phyloP scores from a whole-genome alignment of 2,329 filamentous ascomycete species.

The Diaporthe aspalathi region DNA sequence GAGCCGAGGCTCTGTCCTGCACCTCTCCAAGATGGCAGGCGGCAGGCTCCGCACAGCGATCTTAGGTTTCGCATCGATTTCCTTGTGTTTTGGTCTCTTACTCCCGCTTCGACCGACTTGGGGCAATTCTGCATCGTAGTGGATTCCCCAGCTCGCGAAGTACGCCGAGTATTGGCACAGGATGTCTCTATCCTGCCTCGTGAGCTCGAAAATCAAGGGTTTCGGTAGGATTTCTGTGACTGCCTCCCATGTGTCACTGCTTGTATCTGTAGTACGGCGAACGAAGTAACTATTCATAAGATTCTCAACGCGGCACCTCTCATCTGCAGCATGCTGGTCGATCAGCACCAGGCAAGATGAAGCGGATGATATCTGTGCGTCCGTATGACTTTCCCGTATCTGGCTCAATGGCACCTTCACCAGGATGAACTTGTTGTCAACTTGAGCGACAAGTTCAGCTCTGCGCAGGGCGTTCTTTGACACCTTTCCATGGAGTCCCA shows the following conservation, averaged over 20 bases:
- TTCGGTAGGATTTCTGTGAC: conserved; percentile 57
- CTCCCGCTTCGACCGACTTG: not conserved
- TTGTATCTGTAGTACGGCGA: conserved; percentile 17
- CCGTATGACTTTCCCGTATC: conserved; percentile 33
- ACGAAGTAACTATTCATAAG: conserved; percentile 70
- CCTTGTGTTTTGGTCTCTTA: conserved; percentile 4
- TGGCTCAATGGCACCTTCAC: conserved; percentile 61
- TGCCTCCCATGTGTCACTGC: conserved; percentile 40
- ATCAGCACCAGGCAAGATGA: conserved; percentile 73
- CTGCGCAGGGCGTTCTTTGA: conserved; percentile 69
- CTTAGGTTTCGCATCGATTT: conserved; percentile 40
- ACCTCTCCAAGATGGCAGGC: conserved; percentile 79
- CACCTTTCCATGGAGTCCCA: conserved; percentile 58
- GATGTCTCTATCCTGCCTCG: conserved; percentile 67
- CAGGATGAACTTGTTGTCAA: conserved; percentile 91
- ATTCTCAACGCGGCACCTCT: conserved; percentile 82
- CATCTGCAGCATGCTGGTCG: conserved; percentile 96
- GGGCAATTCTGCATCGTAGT: conserved; percentile 59
- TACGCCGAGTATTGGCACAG: conserved; percentile 64
- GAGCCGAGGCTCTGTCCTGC: conserved; percentile 76
- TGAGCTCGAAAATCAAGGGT: conserved; percentile 74
- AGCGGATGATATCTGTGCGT: conserved; percentile 27
- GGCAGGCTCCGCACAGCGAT: conserved; percentile 64
- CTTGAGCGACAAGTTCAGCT: conserved; percentile 80
- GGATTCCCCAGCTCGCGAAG: conserved; percentile 81